Percentiles rank a stretch among this genome's conserved stretches.
phyloP scores from a whole-genome alignment of 2,329 filamentous ascomycete species.

The Ploettnerulaceae sp. region DNA sequence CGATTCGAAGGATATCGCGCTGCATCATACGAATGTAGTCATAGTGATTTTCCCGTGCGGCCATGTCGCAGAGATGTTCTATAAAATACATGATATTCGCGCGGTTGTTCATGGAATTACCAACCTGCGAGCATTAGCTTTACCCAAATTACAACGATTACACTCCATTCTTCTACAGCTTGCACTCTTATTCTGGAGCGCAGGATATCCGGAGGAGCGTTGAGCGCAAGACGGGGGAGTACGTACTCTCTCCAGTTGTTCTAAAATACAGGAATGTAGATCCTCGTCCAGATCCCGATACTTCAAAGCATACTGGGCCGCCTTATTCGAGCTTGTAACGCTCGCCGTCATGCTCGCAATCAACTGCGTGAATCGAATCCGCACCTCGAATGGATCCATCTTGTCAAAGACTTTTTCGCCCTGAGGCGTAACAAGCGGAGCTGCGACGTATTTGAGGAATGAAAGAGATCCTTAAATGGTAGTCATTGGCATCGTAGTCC shows the following conservation, averaged over 20 bases:
- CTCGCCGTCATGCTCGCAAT: slow-evolving; percentile 89
- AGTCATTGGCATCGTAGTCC: no score
- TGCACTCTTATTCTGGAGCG: not conserved
- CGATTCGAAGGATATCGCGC: slow-evolving; percentile 82
- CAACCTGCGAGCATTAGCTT: slow-evolving; percentile 38
- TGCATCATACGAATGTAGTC: slow-evolving; percentile 94
- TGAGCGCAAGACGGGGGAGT: not conserved
- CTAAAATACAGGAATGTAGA: slow-evolving; percentile 92
- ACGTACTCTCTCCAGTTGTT: slow-evolving; percentile 80
- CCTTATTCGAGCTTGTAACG: slow-evolving; percentile 83
- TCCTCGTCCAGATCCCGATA: slow-evolving; percentile 95
- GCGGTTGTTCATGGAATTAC: slow-evolving; percentile 88
- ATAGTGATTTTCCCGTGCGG: slow-evolving; percentile 58
- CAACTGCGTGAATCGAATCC: slow-evolving; percentile 90
- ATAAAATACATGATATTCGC: slow-evolving; percentile 99
- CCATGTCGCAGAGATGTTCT: slow-evolving; percentile 78
- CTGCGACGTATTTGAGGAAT: no score
- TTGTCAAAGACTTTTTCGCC: not conserved
- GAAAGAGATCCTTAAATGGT: no score
- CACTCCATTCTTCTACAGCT: not conserved
- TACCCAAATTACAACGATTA: not conserved
- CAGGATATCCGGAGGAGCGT: not conserved
- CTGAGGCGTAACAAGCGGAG: no score
- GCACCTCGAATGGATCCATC: slow-evolving; percentile 86
- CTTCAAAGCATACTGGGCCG: slow-evolving; percentile 90